Evolutionary conservation across 192 early-diverging fungal genomes (phyloP).

Genomic region (Podila clonocystis): DNA sequence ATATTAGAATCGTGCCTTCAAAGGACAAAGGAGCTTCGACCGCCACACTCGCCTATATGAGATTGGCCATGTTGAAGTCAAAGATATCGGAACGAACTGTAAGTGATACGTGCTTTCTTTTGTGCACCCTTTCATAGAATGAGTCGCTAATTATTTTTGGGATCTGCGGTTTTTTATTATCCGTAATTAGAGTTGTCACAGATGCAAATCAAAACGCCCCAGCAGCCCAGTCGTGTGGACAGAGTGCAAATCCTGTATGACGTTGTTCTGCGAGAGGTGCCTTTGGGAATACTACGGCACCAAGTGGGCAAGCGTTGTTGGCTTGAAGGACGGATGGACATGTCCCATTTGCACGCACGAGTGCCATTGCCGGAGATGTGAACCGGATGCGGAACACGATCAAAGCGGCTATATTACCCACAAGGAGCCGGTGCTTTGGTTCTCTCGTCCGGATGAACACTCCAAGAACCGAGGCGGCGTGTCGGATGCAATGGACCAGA

Average conservation of each 20-base stretch:
- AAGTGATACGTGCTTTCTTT: background rate
- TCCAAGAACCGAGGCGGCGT: no score
- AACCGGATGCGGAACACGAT: background rate
- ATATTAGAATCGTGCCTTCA: slow-evolving; percentile 17
- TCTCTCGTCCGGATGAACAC: no score
- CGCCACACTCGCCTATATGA: slow-evolving; percentile 21
- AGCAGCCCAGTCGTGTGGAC: background rate
- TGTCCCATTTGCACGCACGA: slow-evolving; percentile 13
- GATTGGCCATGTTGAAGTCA: background rate
- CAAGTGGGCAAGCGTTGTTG: slow-evolving; percentile 14
- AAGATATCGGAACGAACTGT: background rate
- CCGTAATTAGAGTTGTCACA: slow-evolving; percentile 13
- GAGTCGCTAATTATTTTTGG: background rate
- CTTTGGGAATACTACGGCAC: slow-evolving; percentile 10
- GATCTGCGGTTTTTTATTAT: no score
- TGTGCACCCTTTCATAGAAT: background rate
- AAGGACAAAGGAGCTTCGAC: slow-evolving; percentile 1
- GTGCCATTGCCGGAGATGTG: slow-evolving; percentile 9
- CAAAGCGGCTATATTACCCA: background rate
- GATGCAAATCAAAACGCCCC: background rate
- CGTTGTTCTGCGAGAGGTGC: slow-evolving; percentile 21
- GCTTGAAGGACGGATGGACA: background rate
- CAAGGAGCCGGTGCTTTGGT: no score
- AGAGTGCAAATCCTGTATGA: slow-evolving; percentile 3
- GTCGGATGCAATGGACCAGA: no score